Percentiles rank a stretch among this genome's conserved stretches.
These are phyloP conservation scores for Sporothrix euskadiensis DNA, from an alignment of 2,329 filamentous ascomycete genomes.

Conservation along the genomic window DNA sequence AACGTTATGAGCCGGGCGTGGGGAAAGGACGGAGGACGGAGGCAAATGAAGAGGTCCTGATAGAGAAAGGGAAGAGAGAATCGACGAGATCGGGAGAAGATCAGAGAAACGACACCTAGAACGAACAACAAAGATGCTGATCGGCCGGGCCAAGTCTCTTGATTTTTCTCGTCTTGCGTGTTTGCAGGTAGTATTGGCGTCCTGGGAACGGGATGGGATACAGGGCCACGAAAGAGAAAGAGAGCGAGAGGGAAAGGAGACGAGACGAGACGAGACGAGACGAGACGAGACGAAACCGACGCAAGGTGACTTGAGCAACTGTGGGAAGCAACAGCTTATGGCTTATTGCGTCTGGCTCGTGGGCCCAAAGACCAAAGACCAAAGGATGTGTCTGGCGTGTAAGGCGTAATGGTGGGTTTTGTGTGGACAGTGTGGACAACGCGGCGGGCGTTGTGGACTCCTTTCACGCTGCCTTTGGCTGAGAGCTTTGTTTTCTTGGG, in stretches of 20 bases:
- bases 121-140: conserved; percentile 5
- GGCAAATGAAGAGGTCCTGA: background rate
- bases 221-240: background rate
- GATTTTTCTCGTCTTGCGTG: background rate
- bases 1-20: conserved; percentile 10
- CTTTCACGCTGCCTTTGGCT: background rate
- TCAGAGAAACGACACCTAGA: background rate
- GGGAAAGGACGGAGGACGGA: too few relatives aligned
- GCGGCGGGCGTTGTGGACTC: background rate
- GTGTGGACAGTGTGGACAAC: background rate
- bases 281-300: background rate
- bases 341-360: too few relatives aligned
- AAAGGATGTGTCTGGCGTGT: background rate
- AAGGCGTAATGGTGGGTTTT: background rate
- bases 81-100: too few relatives aligned
- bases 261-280: background rate
- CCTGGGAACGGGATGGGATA: conserved; percentile 7
- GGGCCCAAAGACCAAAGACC: background rate
- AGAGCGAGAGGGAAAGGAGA: background rate
- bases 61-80: background rate
- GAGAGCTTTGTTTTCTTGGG: background rate
- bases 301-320: background rate
- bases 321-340: background rate
- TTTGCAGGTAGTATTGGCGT: conserved; percentile 15
- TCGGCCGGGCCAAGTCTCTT: conserved; percentile 6